Conservation (phyloP, 805 yeast genomes). For the Suhomyces vadensis region DNA sequence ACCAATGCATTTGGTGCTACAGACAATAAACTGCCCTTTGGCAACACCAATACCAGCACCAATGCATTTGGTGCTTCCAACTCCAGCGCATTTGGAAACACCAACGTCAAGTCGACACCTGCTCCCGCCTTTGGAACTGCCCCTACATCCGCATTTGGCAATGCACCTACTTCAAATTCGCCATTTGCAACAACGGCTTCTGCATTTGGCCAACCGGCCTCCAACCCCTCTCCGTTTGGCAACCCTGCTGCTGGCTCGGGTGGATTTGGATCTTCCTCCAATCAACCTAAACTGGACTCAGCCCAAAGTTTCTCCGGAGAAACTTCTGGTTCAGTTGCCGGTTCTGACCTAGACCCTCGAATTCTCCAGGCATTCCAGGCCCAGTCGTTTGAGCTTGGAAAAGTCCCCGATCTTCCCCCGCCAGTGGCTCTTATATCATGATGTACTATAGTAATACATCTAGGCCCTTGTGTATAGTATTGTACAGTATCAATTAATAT, state of each 20-base stretch:
- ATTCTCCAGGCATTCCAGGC: conserved; percentile 51
- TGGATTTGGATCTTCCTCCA: conserved; percentile 9
- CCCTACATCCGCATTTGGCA: conserved; percentile 11
- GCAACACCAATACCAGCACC: conserved; percentile 1
- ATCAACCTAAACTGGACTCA: conserved; percentile 1
- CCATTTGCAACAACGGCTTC: conserved; percentile 18
- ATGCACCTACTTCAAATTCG: conserved; percentile 5
- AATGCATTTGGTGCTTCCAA: conserved; percentile 6
- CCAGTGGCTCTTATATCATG: conserved; percentile 45
- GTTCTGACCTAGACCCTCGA: conserved; percentile 5
- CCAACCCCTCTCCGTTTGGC: conserved; percentile 19
- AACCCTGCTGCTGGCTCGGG: conserved; percentile 15
- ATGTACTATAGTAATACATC: background rate
- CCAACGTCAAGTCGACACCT: too few species aligned
- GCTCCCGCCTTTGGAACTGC: conserved; percentile 14
- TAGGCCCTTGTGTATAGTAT: too few species aligned
- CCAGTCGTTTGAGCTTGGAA: conserved; percentile 53
- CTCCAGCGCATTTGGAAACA: conserved; percentile 5
- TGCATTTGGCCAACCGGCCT: conserved; percentile 14
- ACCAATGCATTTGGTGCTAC: background rate
- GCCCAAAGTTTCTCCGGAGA: conserved; percentile 1
- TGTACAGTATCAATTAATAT: too few species aligned
- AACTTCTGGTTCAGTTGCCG: too few species aligned
- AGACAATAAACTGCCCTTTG: background rate
- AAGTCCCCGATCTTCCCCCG: conserved; percentile 73